Evolutionary conservation across 2,329 filamentous ascomycete genomes (phyloP), one percentile per base, ranked within the genome.

Genomic region (Cyphellophora europaea): DNA sequence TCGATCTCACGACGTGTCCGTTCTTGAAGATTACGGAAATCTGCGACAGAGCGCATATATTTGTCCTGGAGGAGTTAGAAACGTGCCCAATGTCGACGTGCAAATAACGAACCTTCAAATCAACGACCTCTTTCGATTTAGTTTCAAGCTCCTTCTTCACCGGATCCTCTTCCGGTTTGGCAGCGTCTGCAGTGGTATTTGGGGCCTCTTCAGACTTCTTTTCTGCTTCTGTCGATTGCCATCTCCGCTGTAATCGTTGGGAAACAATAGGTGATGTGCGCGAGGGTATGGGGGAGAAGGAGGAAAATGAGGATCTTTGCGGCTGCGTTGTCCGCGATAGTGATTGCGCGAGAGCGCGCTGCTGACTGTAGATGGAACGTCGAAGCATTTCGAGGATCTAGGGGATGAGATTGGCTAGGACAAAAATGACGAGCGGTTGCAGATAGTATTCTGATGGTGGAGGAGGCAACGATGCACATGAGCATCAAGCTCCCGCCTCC

Each of bases 1-100:
- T 91, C 84, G 58, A 93, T 80, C 50, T 98, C 91, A 55, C 91
- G 86, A 59, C 80, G 75, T 28, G 86, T 93, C 55, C 91, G 85
- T 55, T 95, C 86, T 68, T 96, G 89, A 33, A 98, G 82, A 67
- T 96, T 98, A 58, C 86, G 86, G 75, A 93, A 96, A 54, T 98
- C 91, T 64, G 91, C 91, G 46, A 96, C 79, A 36, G 83, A 82
- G 58, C 91, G 89, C 45, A 95, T 75, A 63, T 87, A 93, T 69
- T 87, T 91, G 66, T 96, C 91, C 91, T 96, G 49, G 27, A 33
- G 40, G 36, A n/a, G n/a, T n/a, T n/a, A n/a, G n/a, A n/a, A n/a
- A 33, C 31, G 27, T 14, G 30, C 11, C n/a, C n/a, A n/a, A n/a
- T n/a, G n/a, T n/a, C n/a, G n/a, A 6, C n/a, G n/a, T n/a, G n/a